A percentile compares a stretch with the other conserved stretches of the same genome.
Conservation (phyloP, 116 monocot species). For the Posidonia oceanica region DNA sequence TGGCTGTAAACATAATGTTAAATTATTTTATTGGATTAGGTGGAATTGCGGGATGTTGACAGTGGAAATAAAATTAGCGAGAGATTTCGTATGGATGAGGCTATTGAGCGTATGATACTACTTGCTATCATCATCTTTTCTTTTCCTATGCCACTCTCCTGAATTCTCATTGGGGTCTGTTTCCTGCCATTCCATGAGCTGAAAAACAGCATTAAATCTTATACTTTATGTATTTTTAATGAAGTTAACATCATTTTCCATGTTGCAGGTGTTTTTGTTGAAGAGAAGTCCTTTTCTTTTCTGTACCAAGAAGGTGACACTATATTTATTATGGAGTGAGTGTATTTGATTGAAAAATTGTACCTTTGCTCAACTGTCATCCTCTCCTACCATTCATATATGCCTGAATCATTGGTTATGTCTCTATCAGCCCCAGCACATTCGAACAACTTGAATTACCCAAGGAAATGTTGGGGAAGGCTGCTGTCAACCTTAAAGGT, state of each 20-base stretch:
- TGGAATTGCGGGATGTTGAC: slow-evolving; percentile 87
- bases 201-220: too few species aligned
- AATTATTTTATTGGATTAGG: slow-evolving; percentile 23
- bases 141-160: neutral
- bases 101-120: slow-evolving; percentile 56
- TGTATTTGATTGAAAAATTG: slow-evolving; percentile 6
- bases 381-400: neutral
- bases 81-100: slow-evolving; percentile 64
- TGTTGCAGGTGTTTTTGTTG: slow-evolving; percentile 74
- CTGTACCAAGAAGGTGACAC: slow-evolving; percentile 68
- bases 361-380: neutral
- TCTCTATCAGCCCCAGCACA: slow-evolving; percentile 50
- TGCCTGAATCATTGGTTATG: neutral
- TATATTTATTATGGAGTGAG: slow-evolving; percentile 88
- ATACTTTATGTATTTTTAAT: neutral
- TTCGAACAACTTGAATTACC: slow-evolving; percentile 87
- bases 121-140: neutral
- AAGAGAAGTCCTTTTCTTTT: slow-evolving; percentile 78
- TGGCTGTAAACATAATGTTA: too few species aligned
- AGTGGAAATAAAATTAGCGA: slow-evolving; percentile 74
- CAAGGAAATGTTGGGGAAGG: slow-evolving; percentile 79
- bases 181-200: neutral
- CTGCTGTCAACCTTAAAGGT: slow-evolving; percentile 78
- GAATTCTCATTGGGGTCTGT: neutral
- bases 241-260: neutral